Conservation (phyloP, 129 eudicot genomes). For the Rutidosis leptorrhynchoides region DNA sequence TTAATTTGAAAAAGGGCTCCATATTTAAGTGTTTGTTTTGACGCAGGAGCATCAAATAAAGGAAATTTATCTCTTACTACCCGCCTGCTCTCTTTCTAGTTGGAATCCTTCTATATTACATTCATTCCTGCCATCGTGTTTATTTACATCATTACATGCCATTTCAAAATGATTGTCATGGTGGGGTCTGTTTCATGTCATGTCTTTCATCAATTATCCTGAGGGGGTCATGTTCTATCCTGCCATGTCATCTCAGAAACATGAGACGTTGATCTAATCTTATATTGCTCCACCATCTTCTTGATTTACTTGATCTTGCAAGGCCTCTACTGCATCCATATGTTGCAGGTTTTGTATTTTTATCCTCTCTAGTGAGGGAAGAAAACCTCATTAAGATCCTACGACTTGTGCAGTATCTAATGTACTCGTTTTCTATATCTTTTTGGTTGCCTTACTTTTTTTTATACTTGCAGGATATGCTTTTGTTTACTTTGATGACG, state of each 20-base stretch:
- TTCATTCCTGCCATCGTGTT: slow-evolving; percentile 39
- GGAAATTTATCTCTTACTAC: slow-evolving; percentile 67
- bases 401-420: slow-evolving; percentile 18
- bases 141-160: slow-evolving; percentile 54
- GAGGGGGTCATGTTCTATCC: slow-evolving; percentile 39
- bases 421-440: background rate
- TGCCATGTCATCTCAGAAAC: slow-evolving; percentile 51
- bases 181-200: slow-evolving; percentile 74
- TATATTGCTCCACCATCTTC: slow-evolving; percentile 53
- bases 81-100: slow-evolving; percentile 62
- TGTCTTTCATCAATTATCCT: slow-evolving; percentile 56
- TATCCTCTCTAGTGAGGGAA: slow-evolving; percentile 43
- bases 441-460: slow-evolving; percentile 8
- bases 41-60: slow-evolving; percentile 84
- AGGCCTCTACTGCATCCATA: slow-evolving; percentile 70
- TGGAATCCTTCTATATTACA: slow-evolving; percentile 61
- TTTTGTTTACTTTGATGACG: slow-evolving; percentile 93
- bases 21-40: slow-evolving; percentile 87
- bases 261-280: slow-evolving; percentile 56
- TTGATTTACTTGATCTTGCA: slow-evolving; percentile 64
- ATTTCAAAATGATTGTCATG: slow-evolving; percentile 57
- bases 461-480: slow-evolving; percentile 67
- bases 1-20: slow-evolving; percentile 36
- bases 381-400: slow-evolving; percentile 40
- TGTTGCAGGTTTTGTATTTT: slow-evolving; percentile 85